Base-by-base conservation (phyloP, 371 early-diverging fungal genomes). In the Quaeritorhiza haematococci region DNA sequence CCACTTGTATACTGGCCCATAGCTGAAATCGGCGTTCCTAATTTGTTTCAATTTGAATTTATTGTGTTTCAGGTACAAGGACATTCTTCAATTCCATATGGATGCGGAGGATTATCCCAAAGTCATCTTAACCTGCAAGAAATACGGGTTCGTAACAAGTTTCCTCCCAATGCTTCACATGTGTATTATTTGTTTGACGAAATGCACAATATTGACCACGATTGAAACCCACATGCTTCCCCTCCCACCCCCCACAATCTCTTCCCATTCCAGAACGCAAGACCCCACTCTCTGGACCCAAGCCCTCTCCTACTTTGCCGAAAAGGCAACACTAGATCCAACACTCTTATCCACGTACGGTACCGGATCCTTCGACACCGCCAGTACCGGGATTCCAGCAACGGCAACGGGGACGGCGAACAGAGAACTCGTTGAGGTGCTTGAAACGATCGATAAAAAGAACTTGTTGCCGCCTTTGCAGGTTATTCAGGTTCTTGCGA, bases 401-500 rank as follows among this genome's bases (percentile, higher is more conserved):
- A 54, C 26, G 5, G 21, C 27, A 15, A 35, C 46, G 30, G 46
- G 47, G 23, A 32, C 49, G 26, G 59, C 60, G 3, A 56, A 61
- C 29, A 30, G 45, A n/a, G 65, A 71, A 23, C 64, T 77, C 0
- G n/a, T 63, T 4, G 78, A 86, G 50, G 87, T 93, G 0, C 72
- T 96, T 56, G 80, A 83, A 34, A 84, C 84, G 19, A 93, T 95
- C 58, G 92, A 94, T 50, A 74, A 78, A n/a, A 78, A 85, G 58
- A 88, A 89, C 49, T 68, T 96, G 21, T 66, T 96, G 62, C 87
- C 91, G 23, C 93, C 92, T 13, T 70, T 94, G 42, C 87, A 93
- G 57, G 90, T 96, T 1, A 73, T 96, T 0, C 90, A 92, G 55
- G 83, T 89, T 5, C 72, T 94, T 13, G 81, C 90, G 0, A 83